Conservation (phyloP, 2,329 filamentous ascomycete species). For the Fusarium falciforme region DNA sequence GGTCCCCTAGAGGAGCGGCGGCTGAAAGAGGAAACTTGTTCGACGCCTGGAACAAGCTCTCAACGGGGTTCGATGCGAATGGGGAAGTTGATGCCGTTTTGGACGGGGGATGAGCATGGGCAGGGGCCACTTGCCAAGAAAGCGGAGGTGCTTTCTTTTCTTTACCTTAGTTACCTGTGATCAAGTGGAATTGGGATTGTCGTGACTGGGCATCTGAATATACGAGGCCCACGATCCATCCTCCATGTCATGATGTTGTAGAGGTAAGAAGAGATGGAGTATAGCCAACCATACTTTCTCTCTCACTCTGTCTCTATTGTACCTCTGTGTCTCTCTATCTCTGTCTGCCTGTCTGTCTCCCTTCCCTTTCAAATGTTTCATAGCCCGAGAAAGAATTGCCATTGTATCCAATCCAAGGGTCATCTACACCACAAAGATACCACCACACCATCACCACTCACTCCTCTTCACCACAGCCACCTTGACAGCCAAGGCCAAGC, state of each 20-base stretch:
- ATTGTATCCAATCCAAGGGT: neutral
- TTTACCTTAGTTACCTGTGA: neutral
- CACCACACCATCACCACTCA: neutral
- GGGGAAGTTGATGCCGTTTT: constrained; percentile 23
- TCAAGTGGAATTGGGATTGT: neutral
- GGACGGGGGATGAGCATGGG: neutral
- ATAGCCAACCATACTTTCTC: neutral
- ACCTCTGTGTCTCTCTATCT: too few relatives aligned
- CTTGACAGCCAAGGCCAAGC: neutral
- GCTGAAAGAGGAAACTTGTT: neutral
- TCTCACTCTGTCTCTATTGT: neutral
- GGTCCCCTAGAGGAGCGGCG: neutral
- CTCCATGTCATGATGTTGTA: neutral
- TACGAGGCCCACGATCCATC: neutral
- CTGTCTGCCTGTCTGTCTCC: neutral
- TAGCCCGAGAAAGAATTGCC: neutral
- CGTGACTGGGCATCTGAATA: neutral
- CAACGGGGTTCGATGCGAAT: constrained; percentile 17
- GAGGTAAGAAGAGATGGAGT: neutral
- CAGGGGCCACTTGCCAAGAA: constrained; percentile 17
- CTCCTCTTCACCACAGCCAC: neutral
- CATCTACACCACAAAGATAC: neutral
- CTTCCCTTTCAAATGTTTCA: neutral
- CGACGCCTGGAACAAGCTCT: neutral
- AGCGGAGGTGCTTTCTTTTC: constrained; percentile 2